phyloP scores from a whole-genome alignment of 805 yeast genomes.

The Tetrapisispora fleetii region DNA sequence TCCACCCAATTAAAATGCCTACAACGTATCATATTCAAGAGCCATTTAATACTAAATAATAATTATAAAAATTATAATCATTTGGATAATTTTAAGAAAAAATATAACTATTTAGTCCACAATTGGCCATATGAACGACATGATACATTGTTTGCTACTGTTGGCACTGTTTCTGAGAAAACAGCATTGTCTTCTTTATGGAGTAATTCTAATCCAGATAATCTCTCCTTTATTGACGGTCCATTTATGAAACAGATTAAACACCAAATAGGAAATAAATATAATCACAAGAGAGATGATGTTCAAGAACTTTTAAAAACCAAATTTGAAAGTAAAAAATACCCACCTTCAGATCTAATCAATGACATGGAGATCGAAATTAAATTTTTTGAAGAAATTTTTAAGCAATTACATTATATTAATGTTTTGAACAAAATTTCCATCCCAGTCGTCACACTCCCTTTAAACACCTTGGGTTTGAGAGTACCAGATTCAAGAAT shows the following conservation, averaged over 20 bases:
- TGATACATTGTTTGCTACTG: neutral
- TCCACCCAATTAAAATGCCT: neutral
- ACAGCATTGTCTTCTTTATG: neutral
- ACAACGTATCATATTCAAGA: neutral
- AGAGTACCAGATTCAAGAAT: neutral
- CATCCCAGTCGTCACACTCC: neutral
- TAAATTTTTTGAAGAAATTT: neutral
- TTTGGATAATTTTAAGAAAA: neutral
- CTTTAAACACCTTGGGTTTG: neutral
- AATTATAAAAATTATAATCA: conserved; percentile 1
- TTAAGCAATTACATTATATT: conserved; percentile 1
- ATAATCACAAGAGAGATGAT: neutral
- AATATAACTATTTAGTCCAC: neutral
- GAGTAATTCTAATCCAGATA: neutral
- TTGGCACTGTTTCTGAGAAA: neutral
- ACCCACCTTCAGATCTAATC: neutral
- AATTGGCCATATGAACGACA: conserved; percentile 6
- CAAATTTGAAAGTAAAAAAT: too few species aligned
- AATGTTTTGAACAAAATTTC: neutral
- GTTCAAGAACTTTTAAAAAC: neutral
- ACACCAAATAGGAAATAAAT: neutral
- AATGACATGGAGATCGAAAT: neutral
- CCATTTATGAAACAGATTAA: neutral
- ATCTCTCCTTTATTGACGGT: neutral
- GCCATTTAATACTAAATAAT: conserved; percentile 2